Evolutionary conservation across 1,139 yeast genomes (phyloP), one percentile per base, ranked within the genome.

Genomic region (Citeromyces siamensis): DNA sequence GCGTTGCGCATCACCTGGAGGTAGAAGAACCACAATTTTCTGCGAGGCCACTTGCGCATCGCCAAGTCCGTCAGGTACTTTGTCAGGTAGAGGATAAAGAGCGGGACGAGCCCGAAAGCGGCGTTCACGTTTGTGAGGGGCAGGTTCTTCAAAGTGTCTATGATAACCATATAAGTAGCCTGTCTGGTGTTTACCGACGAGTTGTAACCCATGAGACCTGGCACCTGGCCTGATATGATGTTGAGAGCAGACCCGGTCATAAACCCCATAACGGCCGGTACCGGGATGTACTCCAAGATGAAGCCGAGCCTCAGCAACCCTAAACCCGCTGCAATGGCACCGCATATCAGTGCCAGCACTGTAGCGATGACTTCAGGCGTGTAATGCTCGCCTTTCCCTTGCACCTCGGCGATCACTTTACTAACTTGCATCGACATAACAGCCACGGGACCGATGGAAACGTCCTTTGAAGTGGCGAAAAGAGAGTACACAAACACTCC

Each of bases 391-490:
- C 46, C 37, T 43, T 62, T 61, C 33, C 56, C 65, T 42, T 72
- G 71, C 9, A 86, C 93, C 38, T 66, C 65, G 22, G 72, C 70
- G 40, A 86, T 68, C 37, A 84, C 88, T 53, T 80, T 83, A 35
- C 88, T 75, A 21, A 84, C 86, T 55, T 86, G 88, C 45, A 76
- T 57, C 10, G 95, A 83, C 95, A 88, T 86, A 42, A 88, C 96
- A 2, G 97, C 97, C 29, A 88, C 97, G 5, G 97, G 96, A 22
- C 96, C 97, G 49, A 88, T 86, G 43, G 93, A 81, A 34, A 88
- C 95, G 65, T 88, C 97, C 59, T 86, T 88, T 14, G 94, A 82
- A 13, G 96, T 88, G 12, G 96, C 97, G 56, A 88, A 88, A 49
- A 86, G 71, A 35, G 94, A 79, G 56, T 88, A 88, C 40, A 82